Evolutionary conservation across 2,329 filamentous ascomycete genomes (phyloP).

Genomic region (Plenodomus tracheiphilus): DNA sequence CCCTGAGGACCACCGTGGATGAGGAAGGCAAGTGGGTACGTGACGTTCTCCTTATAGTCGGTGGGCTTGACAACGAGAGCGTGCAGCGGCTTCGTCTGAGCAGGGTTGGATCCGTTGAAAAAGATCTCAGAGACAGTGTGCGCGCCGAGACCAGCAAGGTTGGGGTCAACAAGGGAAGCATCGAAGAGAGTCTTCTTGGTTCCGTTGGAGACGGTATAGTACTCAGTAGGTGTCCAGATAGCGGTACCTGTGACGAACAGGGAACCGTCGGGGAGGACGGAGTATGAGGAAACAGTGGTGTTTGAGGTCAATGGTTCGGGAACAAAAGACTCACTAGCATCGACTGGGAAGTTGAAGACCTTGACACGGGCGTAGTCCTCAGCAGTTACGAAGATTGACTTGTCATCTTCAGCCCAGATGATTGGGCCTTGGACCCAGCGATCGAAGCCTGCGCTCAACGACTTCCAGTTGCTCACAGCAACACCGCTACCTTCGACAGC

Average conservation of each 20-base stretch:
- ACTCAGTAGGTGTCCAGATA: slow-evolving; percentile 40
- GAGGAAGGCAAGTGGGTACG: slow-evolving; percentile 76
- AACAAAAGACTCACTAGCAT: slow-evolving; percentile 55
- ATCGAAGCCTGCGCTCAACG: slow-evolving; percentile 34
- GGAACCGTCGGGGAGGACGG: slow-evolving; percentile 62
- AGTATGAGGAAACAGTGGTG: slow-evolving; percentile 46
- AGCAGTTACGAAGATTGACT: slow-evolving; percentile 39
- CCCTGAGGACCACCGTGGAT: slow-evolving; percentile 84
- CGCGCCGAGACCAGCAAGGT: slow-evolving; percentile 65
- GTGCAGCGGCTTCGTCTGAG: slow-evolving; percentile 62
- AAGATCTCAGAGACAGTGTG: slow-evolving; percentile 71
- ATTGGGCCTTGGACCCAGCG: slow-evolving; percentile 33
- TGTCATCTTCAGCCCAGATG: slow-evolving; percentile 36
- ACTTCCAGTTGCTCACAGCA: slow-evolving; percentile 35
- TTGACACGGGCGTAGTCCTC: slow-evolving; percentile 40
- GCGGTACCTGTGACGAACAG: slow-evolving; percentile 46
- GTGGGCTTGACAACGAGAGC: slow-evolving; percentile 66
- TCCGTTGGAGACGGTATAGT: slow-evolving; percentile 31
- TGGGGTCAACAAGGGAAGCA: slow-evolving; percentile 66
- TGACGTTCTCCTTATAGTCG: slow-evolving; percentile 69
- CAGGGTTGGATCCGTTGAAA: slow-evolving; percentile 64
- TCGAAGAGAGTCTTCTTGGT: slow-evolving; percentile 55
- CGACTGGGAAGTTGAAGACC: slow-evolving; percentile 65
- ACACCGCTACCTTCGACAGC: slow-evolving; percentile 20
- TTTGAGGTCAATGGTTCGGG: slow-evolving; percentile 50